Evolutionary conservation across 768 basidiomycete species (phyloP).

Genomic region (Leucosporidium yakuticum): DNA sequence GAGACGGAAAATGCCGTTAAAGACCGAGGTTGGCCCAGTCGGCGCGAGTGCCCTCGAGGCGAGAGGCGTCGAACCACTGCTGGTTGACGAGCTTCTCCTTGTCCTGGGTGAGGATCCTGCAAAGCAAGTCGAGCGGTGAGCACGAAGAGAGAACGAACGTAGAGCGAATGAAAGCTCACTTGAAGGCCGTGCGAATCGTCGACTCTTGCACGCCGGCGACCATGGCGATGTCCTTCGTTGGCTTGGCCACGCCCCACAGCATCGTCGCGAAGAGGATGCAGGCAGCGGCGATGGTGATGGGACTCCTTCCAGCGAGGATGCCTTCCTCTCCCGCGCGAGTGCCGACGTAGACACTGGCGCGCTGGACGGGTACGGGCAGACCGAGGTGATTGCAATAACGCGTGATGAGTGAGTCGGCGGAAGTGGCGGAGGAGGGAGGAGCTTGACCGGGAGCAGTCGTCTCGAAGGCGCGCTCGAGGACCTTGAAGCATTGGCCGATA

Average conservation of each 20-base stretch:
- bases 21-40: slow-evolving; percentile 9
- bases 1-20: too few relatives aligned
- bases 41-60: slow-evolving; percentile 12
- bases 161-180: slow-evolving; percentile 37
- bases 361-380: slow-evolving; percentile 71
- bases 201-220: slow-evolving; percentile 94
- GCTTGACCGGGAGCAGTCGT: slow-evolving; percentile 47
- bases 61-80: slow-evolving; percentile 22
- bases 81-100: slow-evolving; percentile 22
- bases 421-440: slow-evolving; percentile 39
- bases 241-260: slow-evolving; percentile 66
- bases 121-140: not conserved
- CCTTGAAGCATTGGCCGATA: slow-evolving; percentile 38
- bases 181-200: slow-evolving; percentile 86
- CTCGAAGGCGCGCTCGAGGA: slow-evolving; percentile 46
- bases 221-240: slow-evolving; percentile 74
- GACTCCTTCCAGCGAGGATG: slow-evolving; percentile 87
- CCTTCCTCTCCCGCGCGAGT: slow-evolving; percentile 71
- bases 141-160: not conserved
- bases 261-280: slow-evolving; percentile 90
- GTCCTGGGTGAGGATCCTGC: slow-evolving; percentile 19
- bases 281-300: slow-evolving; percentile 97
- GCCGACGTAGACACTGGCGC: slow-evolving; percentile 76
- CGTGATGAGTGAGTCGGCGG: slow-evolving; percentile 80
- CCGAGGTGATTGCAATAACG: slow-evolving; percentile 91